Evolutionary conservation across 23 red algal species (phyloP).

Genomic region (Gracilaria domingensis): DNA sequence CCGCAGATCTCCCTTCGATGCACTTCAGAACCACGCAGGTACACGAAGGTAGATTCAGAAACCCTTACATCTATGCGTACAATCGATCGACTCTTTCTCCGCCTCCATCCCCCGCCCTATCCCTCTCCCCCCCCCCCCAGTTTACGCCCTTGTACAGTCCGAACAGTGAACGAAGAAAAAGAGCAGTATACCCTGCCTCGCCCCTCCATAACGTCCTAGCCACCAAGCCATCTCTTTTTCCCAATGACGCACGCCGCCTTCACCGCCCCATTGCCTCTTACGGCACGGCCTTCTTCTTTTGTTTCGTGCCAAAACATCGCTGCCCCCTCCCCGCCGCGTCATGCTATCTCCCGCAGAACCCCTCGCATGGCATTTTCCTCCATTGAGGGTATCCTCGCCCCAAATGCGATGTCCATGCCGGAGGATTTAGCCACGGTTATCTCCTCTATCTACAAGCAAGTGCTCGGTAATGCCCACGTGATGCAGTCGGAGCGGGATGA

Average conservation of each 20-base stretch:
- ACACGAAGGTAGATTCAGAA: not conserved
- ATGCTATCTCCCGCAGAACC: not conserved
- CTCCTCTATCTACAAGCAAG: slow-evolving; percentile 65
- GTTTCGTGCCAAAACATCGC: slow-evolving; percentile 8
- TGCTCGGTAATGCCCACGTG: slow-evolving; percentile 86
- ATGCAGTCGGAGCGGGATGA: slow-evolving; percentile 78
- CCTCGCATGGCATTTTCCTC: slow-evolving; percentile 74
- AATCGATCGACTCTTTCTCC: too few relatives aligned
- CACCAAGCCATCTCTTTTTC: not conserved
- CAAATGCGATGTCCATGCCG: slow-evolving; percentile 35
- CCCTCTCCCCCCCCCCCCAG: too few relatives aligned
- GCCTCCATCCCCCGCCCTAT: not conserved
- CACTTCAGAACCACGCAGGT: not conserved
- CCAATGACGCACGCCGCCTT: slow-evolving; percentile 3
- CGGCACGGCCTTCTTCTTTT: slow-evolving; percentile 10
- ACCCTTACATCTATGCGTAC: not conserved
- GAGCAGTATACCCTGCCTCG: too few relatives aligned
- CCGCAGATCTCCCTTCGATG: not conserved
- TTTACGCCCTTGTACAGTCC: too few relatives aligned
- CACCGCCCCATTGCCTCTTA: not conserved
- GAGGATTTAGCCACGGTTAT: slow-evolving; percentile 22
- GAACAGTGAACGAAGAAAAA: too few relatives aligned
- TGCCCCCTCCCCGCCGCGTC: not conserved
- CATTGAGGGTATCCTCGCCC: slow-evolving; percentile 69
- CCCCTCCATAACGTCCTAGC: too few relatives aligned